A percentile compares a stretch with the other conserved stretches of the same genome.
phyloP scores from a whole-genome alignment of 306 rosid genomes.

The Canavalia gladiata region DNA sequence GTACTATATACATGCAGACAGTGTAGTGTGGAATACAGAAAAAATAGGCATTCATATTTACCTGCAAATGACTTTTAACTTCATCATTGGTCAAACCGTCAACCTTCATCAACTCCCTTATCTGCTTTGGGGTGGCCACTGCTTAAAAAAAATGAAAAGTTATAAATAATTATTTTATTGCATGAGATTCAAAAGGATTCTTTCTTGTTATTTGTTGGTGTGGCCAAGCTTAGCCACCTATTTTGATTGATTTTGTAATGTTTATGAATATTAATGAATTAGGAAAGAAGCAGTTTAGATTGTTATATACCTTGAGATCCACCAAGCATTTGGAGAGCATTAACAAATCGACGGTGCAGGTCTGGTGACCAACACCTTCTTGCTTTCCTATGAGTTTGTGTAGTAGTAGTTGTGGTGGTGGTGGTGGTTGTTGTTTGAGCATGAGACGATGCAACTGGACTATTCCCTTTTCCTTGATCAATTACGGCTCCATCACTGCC shows the following conservation, averaged over 20 bases:
- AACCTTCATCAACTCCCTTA: conserved; percentile 98
- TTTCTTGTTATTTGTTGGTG: not conserved
- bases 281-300: too few relatives aligned
- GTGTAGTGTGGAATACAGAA: conserved; percentile 17
- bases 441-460: conserved; percentile 48
- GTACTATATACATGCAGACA: not conserved
- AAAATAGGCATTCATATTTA: conserved; percentile 5
- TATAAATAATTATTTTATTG: not conserved
- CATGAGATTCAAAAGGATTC: not conserved
- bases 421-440: conserved; percentile 54
- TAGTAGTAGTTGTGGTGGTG: not conserved
- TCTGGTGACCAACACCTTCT: conserved; percentile 99
- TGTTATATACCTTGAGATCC: conserved; percentile 90
- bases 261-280: too few relatives aligned
- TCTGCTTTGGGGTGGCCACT: conserved; percentile 99
- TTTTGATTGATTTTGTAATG: too few relatives aligned
- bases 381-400: conserved; percentile 90
- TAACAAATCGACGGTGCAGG: conserved; percentile 93
- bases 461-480: conserved; percentile 66
- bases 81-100: conserved; percentile 99
- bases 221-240: not conserved
- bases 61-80: conserved; percentile 99
- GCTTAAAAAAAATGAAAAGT: conserved; percentile 19
- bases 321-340: conserved; percentile 98
- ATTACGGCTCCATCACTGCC: conserved; percentile 41